Evolutionary conservation across 2,329 filamentous ascomycete species (phyloP).

Genomic region (Arthrocladium fulminans): DNA sequence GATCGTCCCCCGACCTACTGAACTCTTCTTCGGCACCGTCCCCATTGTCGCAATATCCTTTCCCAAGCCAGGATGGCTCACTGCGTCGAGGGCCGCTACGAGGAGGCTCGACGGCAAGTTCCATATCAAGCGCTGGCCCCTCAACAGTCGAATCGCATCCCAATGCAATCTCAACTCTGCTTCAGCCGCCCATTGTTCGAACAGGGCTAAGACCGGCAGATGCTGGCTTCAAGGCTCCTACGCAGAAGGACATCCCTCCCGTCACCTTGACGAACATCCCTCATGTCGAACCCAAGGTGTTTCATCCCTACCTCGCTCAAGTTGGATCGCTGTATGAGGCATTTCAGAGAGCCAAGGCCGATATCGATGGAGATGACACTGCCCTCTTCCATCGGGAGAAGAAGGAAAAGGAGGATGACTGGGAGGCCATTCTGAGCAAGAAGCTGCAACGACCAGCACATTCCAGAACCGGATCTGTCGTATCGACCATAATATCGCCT

Average conservation of each 20-base stretch:
- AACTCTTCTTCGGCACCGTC: slow-evolving; percentile 5
- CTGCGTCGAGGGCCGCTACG: slow-evolving; percentile 35
- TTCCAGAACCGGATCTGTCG: slow-evolving; percentile 32
- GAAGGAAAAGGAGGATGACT: slow-evolving; percentile 39
- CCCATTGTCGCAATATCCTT: slow-evolving; percentile 15
- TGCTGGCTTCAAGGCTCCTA: slow-evolving; percentile 68
- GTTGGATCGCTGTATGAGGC: slow-evolving; percentile 84
- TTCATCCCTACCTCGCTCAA: slow-evolving; percentile 74
- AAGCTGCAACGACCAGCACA: slow-evolving; percentile 33
- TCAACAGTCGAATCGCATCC: slow-evolving; percentile 66
- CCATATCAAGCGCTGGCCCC: slow-evolving; percentile 53
- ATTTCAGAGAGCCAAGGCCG: slow-evolving; percentile 72
- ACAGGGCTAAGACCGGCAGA: slow-evolving; percentile 78
- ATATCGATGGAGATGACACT: slow-evolving; percentile 54
- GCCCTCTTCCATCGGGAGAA: slow-evolving; percentile 40
- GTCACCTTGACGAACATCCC: slow-evolving; percentile 84
- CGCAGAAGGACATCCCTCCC: slow-evolving; percentile 80
- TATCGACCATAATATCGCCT: slow-evolving; percentile 36
- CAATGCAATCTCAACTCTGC: slow-evolving; percentile 91
- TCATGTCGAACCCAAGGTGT: slow-evolving; percentile 68
- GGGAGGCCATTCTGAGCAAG: slow-evolving; percentile 40
- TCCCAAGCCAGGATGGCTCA: slow-evolving; percentile 13
- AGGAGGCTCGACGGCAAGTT: slow-evolving; percentile 78
- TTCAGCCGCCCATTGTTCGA: slow-evolving; percentile 80
- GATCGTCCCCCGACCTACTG: neutral